Percentiles rank a stretch among this genome's conserved stretches.
phyloP scores from a whole-genome alignment of 148 eudicot genomes.

The Diospyros lotus region DNA sequence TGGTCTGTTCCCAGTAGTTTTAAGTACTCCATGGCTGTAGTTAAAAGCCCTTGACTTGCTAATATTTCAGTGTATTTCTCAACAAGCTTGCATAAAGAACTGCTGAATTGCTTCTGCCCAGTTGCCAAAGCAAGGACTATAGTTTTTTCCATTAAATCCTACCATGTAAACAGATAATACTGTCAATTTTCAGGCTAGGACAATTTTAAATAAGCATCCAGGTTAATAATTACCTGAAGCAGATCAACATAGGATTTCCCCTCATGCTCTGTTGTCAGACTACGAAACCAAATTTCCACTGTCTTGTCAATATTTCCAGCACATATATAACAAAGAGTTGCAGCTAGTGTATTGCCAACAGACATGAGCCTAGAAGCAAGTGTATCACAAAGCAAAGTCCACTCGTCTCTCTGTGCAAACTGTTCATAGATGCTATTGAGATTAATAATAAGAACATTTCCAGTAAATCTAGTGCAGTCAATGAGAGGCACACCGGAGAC shows the following conservation, averaged over 20 bases:
- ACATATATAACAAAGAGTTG: slow-evolving; percentile 92
- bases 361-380: slow-evolving; percentile 84
- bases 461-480: not conserved
- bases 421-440: slow-evolving; percentile 23
- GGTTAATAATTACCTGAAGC: slow-evolving; percentile 56
- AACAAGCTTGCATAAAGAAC: slow-evolving; percentile 81
- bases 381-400: slow-evolving; percentile 79
- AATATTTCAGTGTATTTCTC: slow-evolving; percentile 95
- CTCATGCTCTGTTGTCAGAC: slow-evolving; percentile 57
- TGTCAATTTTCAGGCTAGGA: not conserved
- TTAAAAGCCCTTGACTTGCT: slow-evolving; percentile 95
- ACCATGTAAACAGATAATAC: not conserved
- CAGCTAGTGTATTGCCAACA: slow-evolving; percentile 76
- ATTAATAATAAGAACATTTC: not conserved
- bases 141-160: slow-evolving; percentile 73
- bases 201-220: not conserved
- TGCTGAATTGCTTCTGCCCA: slow-evolving; percentile 89
- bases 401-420: slow-evolving; percentile 89
- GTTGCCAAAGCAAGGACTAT: slow-evolving; percentile 86
- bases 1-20: slow-evolving; percentile 80
- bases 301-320: slow-evolving; percentile 95
- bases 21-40: slow-evolving; percentile 86
- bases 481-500: not conserved
- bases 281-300: slow-evolving; percentile 82
- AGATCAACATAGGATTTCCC: slow-evolving; percentile 81